A percentile compares a stretch with the other conserved stretches of the same genome.
These are phyloP conservation scores for Sporisorium scitamineum DNA, from an alignment of 1,284 basidiomycete genomes.

Conservation along the genomic window DNA sequence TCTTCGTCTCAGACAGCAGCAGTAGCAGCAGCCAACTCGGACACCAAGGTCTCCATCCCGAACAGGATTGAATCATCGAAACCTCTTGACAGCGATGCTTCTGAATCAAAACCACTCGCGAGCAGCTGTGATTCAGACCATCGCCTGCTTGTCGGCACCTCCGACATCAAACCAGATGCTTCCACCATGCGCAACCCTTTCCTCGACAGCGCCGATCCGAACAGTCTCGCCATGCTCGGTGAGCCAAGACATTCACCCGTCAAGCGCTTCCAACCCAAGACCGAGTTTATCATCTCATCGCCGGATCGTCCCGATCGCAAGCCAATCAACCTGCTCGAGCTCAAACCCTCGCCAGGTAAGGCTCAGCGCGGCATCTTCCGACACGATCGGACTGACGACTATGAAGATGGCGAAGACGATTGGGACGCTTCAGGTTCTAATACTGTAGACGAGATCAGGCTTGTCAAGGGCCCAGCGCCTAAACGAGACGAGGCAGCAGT, in stretches of 20 bases:
- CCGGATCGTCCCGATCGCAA: conserved; percentile 47
- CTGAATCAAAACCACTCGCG: conserved; percentile 1
- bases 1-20: conserved; percentile 12
- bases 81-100: neutral
- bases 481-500: neutral
- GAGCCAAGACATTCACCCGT: conserved; percentile 48
- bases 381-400: conserved; percentile 29
- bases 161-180: conserved; percentile 3
- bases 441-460: conserved; percentile 33
- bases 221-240: conserved; percentile 37
- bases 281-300: conserved; percentile 39
- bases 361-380: conserved; percentile 53
- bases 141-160: conserved; percentile 27
- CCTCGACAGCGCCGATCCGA: conserved; percentile 13
- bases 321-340: conserved; percentile 49
- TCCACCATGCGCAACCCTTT: conserved; percentile 25
- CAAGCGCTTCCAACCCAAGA: conserved; percentile 42
- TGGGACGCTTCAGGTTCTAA: conserved; percentile 15
- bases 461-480: conserved; percentile 25
- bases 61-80: neutral
- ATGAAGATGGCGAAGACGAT: conserved; percentile 24
- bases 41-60: neutral
- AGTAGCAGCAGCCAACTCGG: neutral
- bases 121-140: conserved; percentile 16
- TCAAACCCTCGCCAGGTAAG: conserved; percentile 54